Conservation (phyloP, 768 basidiomycete species). For the Exidia glandulosa region DNA sequence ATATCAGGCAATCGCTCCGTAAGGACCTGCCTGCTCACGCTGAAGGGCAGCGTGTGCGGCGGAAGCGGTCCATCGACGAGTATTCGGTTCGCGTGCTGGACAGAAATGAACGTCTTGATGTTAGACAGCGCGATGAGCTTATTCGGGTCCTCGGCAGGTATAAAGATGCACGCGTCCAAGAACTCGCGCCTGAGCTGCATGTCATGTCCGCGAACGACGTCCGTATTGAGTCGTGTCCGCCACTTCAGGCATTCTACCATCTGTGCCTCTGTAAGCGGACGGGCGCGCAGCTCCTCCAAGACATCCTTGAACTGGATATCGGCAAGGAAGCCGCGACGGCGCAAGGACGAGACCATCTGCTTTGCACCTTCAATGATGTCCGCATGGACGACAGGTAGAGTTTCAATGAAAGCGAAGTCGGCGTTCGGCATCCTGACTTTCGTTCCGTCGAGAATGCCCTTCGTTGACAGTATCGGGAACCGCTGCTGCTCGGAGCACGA, state of each 20-base stretch:
- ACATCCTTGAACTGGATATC: conserved; percentile 77
- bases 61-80: conserved; percentile 74
- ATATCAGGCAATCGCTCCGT: conserved; percentile 34
- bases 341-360: conserved; percentile 50
- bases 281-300: conserved; percentile 55
- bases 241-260: conserved; percentile 78
- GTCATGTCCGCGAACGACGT: conserved; percentile 12
- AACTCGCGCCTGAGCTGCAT: conserved; percentile 40
- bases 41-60: conserved; percentile 53
- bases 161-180: conserved; percentile 58
- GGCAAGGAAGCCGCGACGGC: conserved; percentile 53
- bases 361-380: conserved; percentile 44
- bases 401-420: conserved; percentile 66
- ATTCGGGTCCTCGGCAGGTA: conserved; percentile 28
- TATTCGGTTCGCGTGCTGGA: conserved; percentile 36
- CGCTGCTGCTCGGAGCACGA: conserved; percentile 35
- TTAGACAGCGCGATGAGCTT: conserved; percentile 57
- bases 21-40: conserved; percentile 49
- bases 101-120: conserved; percentile 63
- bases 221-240: conserved; percentile 17
- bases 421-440: conserved; percentile 68
- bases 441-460: conserved; percentile 54
- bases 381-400: conserved; percentile 62
- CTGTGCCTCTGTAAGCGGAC: conserved; percentile 62
- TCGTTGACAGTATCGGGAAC: conserved; percentile 65